Evolutionary conservation across 495 filamentous ascomycete genomes (phyloP).

Genomic region (Penicillium ucsense): DNA sequence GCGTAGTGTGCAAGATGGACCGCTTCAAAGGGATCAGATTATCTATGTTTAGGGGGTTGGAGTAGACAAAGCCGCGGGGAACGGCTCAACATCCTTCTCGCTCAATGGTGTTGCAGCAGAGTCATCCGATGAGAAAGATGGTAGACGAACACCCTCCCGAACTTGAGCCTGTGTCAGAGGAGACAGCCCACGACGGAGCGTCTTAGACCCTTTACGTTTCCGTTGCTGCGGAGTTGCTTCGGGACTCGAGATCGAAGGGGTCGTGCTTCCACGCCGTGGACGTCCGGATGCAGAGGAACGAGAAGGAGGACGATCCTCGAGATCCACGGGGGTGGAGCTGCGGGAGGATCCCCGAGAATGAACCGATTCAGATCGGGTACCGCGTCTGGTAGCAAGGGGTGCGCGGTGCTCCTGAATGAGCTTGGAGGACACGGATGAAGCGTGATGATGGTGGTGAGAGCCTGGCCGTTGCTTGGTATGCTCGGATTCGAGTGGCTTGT

Average conservation of each 20-base stretch:
- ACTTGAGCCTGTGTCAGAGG: conserved; percentile 37
- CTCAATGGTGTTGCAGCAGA: conserved; percentile 16
- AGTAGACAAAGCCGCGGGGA: conserved; percentile 10
- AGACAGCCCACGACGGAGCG: conserved; percentile 27
- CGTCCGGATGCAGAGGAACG: conserved; percentile 25
- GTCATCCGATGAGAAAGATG: conserved; percentile 33
- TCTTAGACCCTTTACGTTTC: conserved; percentile 28
- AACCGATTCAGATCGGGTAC: conserved; percentile 33
- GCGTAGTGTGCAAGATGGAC: no score
- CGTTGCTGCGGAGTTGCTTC: conserved; percentile 24
- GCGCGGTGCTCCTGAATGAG: conserved; percentile 26
- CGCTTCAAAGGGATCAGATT: background rate
- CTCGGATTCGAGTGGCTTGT: conserved; percentile 15
- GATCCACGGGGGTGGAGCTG: conserved; percentile 37
- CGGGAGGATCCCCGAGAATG: conserved; percentile 41
- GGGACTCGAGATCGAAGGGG: conserved; percentile 17
- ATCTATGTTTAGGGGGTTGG: conserved; percentile 6
- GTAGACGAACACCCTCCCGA: conserved; percentile 28
- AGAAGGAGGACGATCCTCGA: conserved; percentile 30
- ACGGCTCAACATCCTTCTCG: conserved; percentile 17
- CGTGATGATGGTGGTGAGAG: conserved; percentile 23
- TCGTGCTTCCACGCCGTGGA: conserved; percentile 28
- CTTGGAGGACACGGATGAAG: conserved; percentile 23
- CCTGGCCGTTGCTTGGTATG: conserved; percentile 12
- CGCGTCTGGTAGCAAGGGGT: conserved; percentile 18